Percentiles rank a stretch among this genome's conserved stretches.
Conservation (phyloP, 352 stramenopile genomes). For the Globisporangium polare region DNA sequence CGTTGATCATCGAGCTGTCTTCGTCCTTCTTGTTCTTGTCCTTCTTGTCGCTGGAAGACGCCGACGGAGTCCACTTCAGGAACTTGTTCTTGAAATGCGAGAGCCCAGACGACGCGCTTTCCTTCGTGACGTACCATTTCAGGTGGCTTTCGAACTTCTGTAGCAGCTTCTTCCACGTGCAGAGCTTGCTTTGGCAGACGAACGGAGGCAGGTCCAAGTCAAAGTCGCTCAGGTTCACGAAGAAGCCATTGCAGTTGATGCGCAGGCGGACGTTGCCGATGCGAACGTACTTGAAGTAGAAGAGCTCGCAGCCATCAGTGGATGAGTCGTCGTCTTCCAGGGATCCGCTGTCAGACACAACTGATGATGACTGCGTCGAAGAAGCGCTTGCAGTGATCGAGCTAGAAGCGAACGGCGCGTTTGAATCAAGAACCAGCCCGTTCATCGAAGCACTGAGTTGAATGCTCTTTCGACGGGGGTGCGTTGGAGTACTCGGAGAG, state of each 20-base stretch:
- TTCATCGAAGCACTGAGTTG: constrained; percentile 7
- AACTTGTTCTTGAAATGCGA: constrained; percentile 87
- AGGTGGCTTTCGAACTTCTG: constrained; percentile 83
- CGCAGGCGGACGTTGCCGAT: constrained; percentile 74
- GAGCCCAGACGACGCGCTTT: constrained; percentile 74
- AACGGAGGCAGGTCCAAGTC: constrained; percentile 75
- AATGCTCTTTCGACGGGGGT: constrained; percentile 10
- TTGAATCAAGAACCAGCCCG: background rate
- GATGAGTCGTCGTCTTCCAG: constrained; percentile 52
- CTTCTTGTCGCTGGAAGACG: constrained; percentile 49
- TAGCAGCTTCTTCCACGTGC: constrained; percentile 74
- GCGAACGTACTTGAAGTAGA: constrained; percentile 85
- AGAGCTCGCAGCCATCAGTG: constrained; percentile 61
- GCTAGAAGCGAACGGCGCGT: background rate
- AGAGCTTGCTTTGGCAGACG: constrained; percentile 79
- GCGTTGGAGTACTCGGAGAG: background rate
- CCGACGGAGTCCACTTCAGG: constrained; percentile 67
- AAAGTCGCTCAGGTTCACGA: constrained; percentile 81
- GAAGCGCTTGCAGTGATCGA: background rate
- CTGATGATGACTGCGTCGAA: constrained; percentile 14
- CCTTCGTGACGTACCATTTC: constrained; percentile 80
- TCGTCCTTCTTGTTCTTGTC: constrained; percentile 64
- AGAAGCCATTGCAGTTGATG: constrained; percentile 85
- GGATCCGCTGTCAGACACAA: constrained; percentile 10
- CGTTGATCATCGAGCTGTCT: constrained; percentile 52